A percentile compares a stretch with the other conserved stretches of the same genome.
Conservation (phyloP, 306 rosid genomes). For the Quercus robur region DNA sequence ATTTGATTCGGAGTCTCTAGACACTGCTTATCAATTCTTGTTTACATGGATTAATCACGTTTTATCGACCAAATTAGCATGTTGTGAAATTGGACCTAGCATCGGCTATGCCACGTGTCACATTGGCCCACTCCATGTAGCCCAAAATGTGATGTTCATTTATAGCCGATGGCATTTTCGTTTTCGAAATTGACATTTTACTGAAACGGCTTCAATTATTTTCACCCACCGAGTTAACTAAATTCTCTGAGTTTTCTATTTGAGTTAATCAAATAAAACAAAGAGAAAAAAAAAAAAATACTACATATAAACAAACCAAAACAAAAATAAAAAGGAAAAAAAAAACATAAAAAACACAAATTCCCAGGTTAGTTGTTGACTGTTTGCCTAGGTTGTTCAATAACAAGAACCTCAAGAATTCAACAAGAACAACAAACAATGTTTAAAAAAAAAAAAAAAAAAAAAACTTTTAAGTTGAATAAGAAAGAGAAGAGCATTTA, state of each 20-base stretch:
- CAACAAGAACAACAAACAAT: background rate
- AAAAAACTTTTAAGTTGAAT: background rate
- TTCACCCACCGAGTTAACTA: background rate
- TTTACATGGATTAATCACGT: no score
- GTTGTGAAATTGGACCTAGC: no score
- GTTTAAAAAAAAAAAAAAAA: background rate
- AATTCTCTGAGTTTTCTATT: background rate
- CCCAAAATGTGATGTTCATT: background rate
- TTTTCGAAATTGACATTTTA: background rate
- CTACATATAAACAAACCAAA: background rate
- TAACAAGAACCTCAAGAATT: background rate
- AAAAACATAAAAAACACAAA: no score
- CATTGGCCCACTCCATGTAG: background rate
- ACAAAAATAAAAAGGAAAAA: no score
- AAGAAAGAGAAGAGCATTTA: conserved; percentile 7
- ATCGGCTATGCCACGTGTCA: no score
- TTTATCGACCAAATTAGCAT: no score
- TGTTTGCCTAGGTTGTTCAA: background rate
- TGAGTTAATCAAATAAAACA: background rate
- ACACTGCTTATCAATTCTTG: no score
- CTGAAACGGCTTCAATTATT: background rate
- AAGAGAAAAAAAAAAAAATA: background rate
- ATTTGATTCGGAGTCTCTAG: no score
- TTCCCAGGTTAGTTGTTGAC: no score
- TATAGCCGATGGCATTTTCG: background rate